These are phyloP conservation scores for Plasmodium vinckei DNA, from an alignment of 169 alveolate species.

Conservation along the genomic window DNA sequence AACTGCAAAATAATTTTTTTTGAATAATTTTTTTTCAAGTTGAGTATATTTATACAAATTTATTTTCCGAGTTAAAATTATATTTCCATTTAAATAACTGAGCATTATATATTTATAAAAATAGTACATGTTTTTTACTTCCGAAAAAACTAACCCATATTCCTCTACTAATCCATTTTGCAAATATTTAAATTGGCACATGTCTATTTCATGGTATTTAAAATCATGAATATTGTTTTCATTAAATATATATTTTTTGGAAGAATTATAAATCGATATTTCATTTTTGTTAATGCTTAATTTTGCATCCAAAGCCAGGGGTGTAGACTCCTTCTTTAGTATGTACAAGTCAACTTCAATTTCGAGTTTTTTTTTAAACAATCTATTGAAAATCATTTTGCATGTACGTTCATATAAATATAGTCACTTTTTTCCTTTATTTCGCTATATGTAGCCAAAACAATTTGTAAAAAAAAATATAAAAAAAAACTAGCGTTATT, in stretches of 20 bases:
- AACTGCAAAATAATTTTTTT: constrained; percentile 22
- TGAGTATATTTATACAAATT: constrained; percentile 10
- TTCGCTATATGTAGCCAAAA: neutral
- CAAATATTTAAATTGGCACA: constrained; percentile 46
- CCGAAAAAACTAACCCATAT: constrained; percentile 39
- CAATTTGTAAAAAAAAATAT: neutral
- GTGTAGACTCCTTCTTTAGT: constrained; percentile 22
- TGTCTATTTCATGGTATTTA: constrained; percentile 46
- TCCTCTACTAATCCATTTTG: constrained; percentile 43
- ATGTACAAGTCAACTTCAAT: constrained; percentile 28
- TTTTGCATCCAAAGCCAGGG: constrained; percentile 29
- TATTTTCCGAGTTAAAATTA: constrained; percentile 5
- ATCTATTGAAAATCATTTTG: constrained; percentile 28
- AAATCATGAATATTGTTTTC: constrained; percentile 48
- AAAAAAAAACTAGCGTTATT: neutral
- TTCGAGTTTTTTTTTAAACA: constrained; percentile 23
- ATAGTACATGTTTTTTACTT: constrained; percentile 21
- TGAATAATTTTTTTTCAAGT: constrained; percentile 12
- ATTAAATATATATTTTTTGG: constrained; percentile 11
- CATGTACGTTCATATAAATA: neutral
- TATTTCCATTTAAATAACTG: constrained; percentile 40
- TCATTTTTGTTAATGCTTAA: constrained; percentile 19
- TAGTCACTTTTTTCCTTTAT: neutral
- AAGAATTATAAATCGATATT: constrained; percentile 3
- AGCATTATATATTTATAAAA: constrained; percentile 63